Conservation (phyloP, 441 rosid genomes). For the Dalechampia spathulata region DNA sequence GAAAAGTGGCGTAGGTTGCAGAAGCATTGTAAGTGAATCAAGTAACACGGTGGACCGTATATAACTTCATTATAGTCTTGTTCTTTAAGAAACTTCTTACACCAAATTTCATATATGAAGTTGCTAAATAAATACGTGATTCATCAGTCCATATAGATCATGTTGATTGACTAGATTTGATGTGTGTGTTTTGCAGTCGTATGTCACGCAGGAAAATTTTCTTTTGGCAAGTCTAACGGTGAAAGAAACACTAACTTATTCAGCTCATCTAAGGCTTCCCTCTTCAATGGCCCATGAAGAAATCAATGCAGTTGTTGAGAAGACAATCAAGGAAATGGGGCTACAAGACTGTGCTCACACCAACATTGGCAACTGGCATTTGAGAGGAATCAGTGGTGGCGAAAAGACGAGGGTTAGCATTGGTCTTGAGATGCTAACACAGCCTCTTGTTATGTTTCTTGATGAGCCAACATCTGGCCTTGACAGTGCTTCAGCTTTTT, state of each 20-base stretch:
- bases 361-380: slow-evolving; percentile 80
- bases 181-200: slow-evolving; percentile 61
- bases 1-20: too few species aligned
- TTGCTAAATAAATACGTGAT: too few species aligned
- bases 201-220: slow-evolving; percentile 76
- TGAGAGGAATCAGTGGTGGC: slow-evolving; percentile 88
- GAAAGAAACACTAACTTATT: slow-evolving; percentile 70
- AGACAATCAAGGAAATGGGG: slow-evolving; percentile 65
- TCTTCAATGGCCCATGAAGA: slow-evolving; percentile 34
- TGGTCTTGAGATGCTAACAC: slow-evolving; percentile 62
- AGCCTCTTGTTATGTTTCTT: slow-evolving; percentile 60
- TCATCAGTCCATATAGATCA: too few species aligned
- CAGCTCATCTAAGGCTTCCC: slow-evolving; percentile 76
- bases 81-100: too few species aligned
- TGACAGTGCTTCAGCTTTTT: slow-evolving; percentile 88
- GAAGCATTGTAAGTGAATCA: too few species aligned
- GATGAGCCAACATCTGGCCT: slow-evolving; percentile 93
- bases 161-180: too few species aligned
- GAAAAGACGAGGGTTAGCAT: slow-evolving; percentile 78
- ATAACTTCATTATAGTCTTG: too few species aligned
- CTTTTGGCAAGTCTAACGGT: slow-evolving; percentile 81
- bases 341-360: slow-evolving; percentile 67
- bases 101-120: too few species aligned
- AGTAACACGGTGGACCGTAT: too few species aligned
- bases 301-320: slow-evolving; percentile 45